Percentiles rank a stretch among this genome's conserved stretches.
Evolutionary conservation across 179 eudicot genomes (phyloP).

Genomic region (Drosera spatulata): DNA sequence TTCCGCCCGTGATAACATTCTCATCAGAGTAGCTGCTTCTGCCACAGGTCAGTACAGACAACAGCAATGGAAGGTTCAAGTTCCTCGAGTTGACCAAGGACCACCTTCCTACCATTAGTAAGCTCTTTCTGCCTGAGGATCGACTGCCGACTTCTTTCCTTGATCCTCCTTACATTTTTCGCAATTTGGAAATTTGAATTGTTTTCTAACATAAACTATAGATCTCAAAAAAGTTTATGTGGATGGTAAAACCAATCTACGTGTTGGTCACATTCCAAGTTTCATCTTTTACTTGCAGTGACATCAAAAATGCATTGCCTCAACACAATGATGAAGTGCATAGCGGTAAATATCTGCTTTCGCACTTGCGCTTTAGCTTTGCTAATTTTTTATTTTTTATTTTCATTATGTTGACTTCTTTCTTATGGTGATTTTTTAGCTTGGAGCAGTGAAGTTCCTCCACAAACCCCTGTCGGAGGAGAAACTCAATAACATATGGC

Average conservation of each 20-base stretch:
- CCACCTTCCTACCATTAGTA: constrained; percentile 75
- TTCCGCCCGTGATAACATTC: too few relatives aligned
- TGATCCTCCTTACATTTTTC: not conserved
- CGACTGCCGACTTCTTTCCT: not conserved
- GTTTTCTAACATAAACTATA: too few relatives aligned
- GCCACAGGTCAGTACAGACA: constrained; percentile 41
- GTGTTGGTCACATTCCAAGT: too few relatives aligned
- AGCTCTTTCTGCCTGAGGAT: constrained; percentile 3
- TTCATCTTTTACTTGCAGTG: constrained; percentile 27
- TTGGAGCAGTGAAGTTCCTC: constrained; percentile 82
- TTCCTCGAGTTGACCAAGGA: constrained; percentile 51
- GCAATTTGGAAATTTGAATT: too few relatives aligned
- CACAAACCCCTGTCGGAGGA: constrained; percentile 68
- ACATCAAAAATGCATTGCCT: constrained; percentile 54
- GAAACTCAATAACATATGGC: constrained; percentile 26
- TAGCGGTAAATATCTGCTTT: constrained; percentile 40
- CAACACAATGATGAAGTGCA: constrained; percentile 76
- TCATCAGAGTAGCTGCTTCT: not conserved
- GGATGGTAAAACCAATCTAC: too few relatives aligned
- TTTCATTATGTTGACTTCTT: not conserved
- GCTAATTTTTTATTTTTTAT: constrained; percentile 1
- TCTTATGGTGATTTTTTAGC: constrained; percentile 26
- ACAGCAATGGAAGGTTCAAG: constrained; percentile 42
- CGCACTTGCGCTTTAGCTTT: not conserved
- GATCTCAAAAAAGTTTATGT: too few relatives aligned